Base-by-base conservation (phyloP, 129 eudicot genomes). In the Oenanthe sinensis region DNA sequence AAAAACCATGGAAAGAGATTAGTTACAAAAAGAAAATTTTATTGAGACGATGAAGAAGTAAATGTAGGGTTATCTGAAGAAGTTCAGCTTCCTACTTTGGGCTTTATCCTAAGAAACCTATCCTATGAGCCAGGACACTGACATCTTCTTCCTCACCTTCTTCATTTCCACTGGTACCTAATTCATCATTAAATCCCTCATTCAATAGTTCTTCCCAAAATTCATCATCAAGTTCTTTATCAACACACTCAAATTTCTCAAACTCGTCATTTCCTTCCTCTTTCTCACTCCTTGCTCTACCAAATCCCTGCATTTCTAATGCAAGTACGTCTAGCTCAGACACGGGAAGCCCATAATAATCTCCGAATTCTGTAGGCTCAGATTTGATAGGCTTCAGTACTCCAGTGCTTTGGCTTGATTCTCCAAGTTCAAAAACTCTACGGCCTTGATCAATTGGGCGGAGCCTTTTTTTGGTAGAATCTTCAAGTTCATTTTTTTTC, bases 291-390 rank as follows among this genome's bases (percentile, higher is more conserved):
- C 83, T 87, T 0, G 28, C 84, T 71, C 88, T 91, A 55, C 97
- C 90, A 55, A 83, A 82, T 65, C 97, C 99, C 81, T 96, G 99
- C 86, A 96, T 92, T 78, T 96, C 99, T 78, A 96, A 77, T 22
- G 99, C 99, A 49, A 96, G 95, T n/a, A 89, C 93, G 72, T 96
- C 97, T 10, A 96, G 92, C 62, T 96, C 99, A 0, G 97, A 90
- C 49, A 89, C 87, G 40, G 83, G 84, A 37, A 69, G 81, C 20
- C 79, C 78, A 37, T 74, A 70, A 43, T 22, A 44, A 26, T 78
- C 86, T 46, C 79, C 82, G 39, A 79, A 86, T 2, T 91, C 97
- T 42, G 79, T 62, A 2, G 94, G 94, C 85, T 95, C 99, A 26
- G 75, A 68, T 81, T 95, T 90, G 14, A 92, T 81, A 44, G 80